Percentiles rank a stretch among this genome's conserved stretches.
Evolutionary conservation across 2,329 filamentous ascomycete genomes (phyloP).

Genomic region (Coleophoma eucalyptorum): DNA sequence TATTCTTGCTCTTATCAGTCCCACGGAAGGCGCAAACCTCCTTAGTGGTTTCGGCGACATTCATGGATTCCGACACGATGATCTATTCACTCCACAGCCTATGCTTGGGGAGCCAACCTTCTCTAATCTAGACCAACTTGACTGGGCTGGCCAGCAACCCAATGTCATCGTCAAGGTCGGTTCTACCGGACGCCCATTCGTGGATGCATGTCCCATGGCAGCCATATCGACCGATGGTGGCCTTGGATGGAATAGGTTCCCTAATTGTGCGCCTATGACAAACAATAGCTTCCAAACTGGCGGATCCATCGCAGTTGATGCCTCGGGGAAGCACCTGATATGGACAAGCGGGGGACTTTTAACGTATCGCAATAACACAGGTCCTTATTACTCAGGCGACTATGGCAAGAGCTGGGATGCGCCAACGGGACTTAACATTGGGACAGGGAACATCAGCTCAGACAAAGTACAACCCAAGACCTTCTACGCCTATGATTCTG

Average conservation of each 20-base stretch:
- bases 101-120: neutral
- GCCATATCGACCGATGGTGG: slow-evolving; percentile 11
- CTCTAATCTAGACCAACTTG: slow-evolving; percentile 8
- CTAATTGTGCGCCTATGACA: slow-evolving; percentile 4
- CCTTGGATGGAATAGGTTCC: slow-evolving; percentile 6
- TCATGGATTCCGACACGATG: slow-evolving; percentile 4
- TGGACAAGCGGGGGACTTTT: slow-evolving; percentile 4
- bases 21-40: slow-evolving; percentile 7
- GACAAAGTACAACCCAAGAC: slow-evolving; percentile 10
- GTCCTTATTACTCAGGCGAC: slow-evolving; percentile 7
- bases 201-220: slow-evolving; percentile 6
- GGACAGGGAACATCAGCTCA: slow-evolving; percentile 7
- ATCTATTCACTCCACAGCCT: neutral
- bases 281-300: slow-evolving; percentile 5
- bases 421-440: slow-evolving; percentile 6
- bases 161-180: slow-evolving; percentile 8
- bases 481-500: slow-evolving; percentile 8
- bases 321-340: slow-evolving; percentile 8
- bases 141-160: slow-evolving; percentile 10
- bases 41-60: slow-evolving; percentile 12
- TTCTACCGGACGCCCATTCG: slow-evolving; percentile 5
- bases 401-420: slow-evolving; percentile 7
- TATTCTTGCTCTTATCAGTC: slow-evolving; percentile 9
- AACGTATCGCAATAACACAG: slow-evolving; percentile 4
- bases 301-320: slow-evolving; percentile 9